Conservation (phyloP, 2,329 filamentous ascomycete genomes). For the Gremmenia infestans region DNA sequence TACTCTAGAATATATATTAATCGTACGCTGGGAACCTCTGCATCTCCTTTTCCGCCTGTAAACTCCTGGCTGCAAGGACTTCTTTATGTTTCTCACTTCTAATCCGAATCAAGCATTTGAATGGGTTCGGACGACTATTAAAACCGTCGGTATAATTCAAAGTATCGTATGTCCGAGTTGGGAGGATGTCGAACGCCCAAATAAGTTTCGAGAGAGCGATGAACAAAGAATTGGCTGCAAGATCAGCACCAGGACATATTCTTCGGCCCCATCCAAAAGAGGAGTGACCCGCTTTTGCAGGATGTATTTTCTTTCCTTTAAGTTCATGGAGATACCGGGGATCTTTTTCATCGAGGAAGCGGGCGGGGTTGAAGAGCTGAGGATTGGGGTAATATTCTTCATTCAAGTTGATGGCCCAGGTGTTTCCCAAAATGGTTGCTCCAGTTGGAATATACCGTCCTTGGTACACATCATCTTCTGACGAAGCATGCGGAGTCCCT, state of each 20-base stretch:
- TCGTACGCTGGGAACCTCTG: slow-evolving; percentile 21
- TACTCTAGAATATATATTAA: neutral
- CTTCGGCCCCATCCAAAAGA: slow-evolving; percentile 37
- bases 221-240: slow-evolving; percentile 46
- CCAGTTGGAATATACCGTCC: slow-evolving; percentile 38
- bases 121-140: slow-evolving; percentile 31
- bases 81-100: slow-evolving; percentile 30
- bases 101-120: slow-evolving; percentile 29
- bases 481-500: slow-evolving; percentile 41
- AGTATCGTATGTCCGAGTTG: slow-evolving; percentile 20
- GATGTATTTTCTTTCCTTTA: slow-evolving; percentile 17
- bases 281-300: slow-evolving; percentile 29
- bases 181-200: slow-evolving; percentile 45
- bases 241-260: slow-evolving; percentile 53
- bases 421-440: slow-evolving; percentile 32
- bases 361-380: slow-evolving; percentile 40
- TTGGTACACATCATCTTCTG: slow-evolving; percentile 33
- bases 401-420: slow-evolving; percentile 39
- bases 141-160: slow-evolving; percentile 32
- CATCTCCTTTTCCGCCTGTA: slow-evolving; percentile 24
- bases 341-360: slow-evolving; percentile 29
- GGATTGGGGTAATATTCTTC: slow-evolving; percentile 38
- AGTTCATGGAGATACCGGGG: slow-evolving; percentile 25
- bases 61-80: slow-evolving; percentile 31
- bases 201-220: slow-evolving; percentile 44